Percentiles rank a stretch among this genome's conserved stretches.
These are phyloP conservation scores for Lachnellula hyalina DNA, from an alignment of 2,329 filamentous ascomycete species.

Conservation along the genomic window DNA sequence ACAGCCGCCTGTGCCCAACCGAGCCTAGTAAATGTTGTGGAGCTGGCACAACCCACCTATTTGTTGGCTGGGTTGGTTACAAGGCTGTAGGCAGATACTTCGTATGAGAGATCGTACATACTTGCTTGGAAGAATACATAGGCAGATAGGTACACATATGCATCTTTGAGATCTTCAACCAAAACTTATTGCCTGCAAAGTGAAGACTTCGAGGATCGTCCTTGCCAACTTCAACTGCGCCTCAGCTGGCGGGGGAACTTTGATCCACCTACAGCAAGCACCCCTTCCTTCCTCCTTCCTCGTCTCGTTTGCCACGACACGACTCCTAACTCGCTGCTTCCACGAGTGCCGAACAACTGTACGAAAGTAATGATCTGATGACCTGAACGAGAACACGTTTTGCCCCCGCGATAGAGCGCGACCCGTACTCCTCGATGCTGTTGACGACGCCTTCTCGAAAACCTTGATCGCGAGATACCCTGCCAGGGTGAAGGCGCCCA, in stretches of 20 bases:
- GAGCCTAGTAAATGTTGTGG: neutral
- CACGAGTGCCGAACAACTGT: neutral
- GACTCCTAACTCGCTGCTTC: neutral
- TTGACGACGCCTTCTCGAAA: constrained; percentile 15
- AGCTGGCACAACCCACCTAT: too few relatives aligned
- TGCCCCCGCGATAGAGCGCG: neutral
- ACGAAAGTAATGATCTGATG: neutral
- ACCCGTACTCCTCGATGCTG: constrained; percentile 5
- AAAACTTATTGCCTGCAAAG: neutral
- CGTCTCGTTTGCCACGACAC: neutral
- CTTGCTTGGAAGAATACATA: too few relatives aligned
- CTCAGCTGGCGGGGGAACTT: constrained; percentile 8
- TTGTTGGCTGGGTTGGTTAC: too few relatives aligned
- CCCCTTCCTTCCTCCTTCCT: constrained; percentile 5
- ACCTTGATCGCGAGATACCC: constrained; percentile 35
- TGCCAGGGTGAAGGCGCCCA: constrained; percentile 68
- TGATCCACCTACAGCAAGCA: neutral
- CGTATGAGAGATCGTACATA: too few relatives aligned
- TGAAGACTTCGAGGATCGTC: neutral
- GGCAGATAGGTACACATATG: too few relatives aligned
- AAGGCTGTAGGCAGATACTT: too few relatives aligned
- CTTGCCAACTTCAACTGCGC: neutral
- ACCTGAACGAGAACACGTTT: constrained; percentile 10
- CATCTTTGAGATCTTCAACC: too few relatives aligned
- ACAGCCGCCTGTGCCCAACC: neutral